Base-by-base conservation (phyloP, 2,329 filamentous ascomycete species). In the Fusarium sp. region DNA sequence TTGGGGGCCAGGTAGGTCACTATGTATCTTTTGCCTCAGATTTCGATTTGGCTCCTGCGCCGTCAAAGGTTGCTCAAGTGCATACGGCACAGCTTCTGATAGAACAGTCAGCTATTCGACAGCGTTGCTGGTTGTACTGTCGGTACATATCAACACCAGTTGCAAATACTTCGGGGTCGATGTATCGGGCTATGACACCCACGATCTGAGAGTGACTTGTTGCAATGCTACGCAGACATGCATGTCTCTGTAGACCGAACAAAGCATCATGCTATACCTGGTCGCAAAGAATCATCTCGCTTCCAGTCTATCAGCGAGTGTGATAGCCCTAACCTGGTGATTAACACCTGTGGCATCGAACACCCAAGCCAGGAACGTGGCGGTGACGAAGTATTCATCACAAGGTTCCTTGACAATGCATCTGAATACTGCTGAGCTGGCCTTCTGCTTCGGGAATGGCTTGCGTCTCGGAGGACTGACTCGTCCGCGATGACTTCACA, bases 401-500 rank as follows among this genome's bases (percentile, higher is more conserved):
- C 67, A 67, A 61, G 73, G 69, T 64, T 67, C 69, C 67, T 62
- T 58, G 58, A 43, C 64, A 49, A 65, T 52, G 61, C 57, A 70
- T 63, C 73, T 71, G 69, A 55, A 54, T 54, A 61, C 54, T 63
- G 71, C 57, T 78, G 76, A 77, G 75, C 55, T 78, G 75, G 72
- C 77, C 71, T 76, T 71, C 75, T 76, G 70, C 64, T 76, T 78
- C 66, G 64, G 77, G 77, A 75, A 75, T 72, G 66, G 71, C 68
- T 60, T 75, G 75, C 77, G 69, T 76, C 70, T 67, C 62, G 58
- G 64, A 50, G 62, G 56, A 66, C 66, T 71, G 61, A 74, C 71
- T 75, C 65, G 57, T 61, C 69, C 53, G 64, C 71, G 71, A 71
- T 71, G 73, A 75, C 73, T 75, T 75, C 70, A 74, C 70, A 61